These are phyloP conservation scores for Macaranga tanarius DNA, from an alignment of 441 rosid genomes.

Conservation along the genomic window DNA sequence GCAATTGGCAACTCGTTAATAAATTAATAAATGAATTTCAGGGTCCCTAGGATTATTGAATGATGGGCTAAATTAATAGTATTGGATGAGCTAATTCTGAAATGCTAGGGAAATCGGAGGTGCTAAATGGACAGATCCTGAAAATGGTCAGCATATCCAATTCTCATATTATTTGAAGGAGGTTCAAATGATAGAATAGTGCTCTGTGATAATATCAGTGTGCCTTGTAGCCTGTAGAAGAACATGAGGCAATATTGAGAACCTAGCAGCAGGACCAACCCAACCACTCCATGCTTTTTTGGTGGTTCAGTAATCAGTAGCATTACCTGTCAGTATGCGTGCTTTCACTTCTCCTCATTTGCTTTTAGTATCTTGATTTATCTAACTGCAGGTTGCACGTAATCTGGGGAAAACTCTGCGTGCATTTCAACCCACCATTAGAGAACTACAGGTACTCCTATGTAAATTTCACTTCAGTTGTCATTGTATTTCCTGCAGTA, in stretches of 20 bases:
- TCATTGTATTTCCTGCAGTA: slow-evolving; percentile 9
- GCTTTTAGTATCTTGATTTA: slow-evolving; percentile 14
- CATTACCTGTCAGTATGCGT: not conserved
- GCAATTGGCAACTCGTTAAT: not conserved
- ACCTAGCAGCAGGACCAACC: not conserved
- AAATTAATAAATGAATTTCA: not conserved
- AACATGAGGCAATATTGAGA: not conserved
- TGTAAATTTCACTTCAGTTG: slow-evolving; percentile 14
- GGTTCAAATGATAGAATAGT: not conserved
- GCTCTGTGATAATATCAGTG: not conserved
- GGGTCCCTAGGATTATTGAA: not conserved
- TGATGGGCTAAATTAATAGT: not conserved
- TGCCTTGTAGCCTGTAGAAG: not conserved
- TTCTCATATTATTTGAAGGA: not conserved
- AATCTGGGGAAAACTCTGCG: slow-evolving; percentile 89
- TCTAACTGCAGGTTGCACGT: slow-evolving; percentile 72
- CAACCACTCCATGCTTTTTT: not conserved
- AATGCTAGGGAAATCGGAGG: not conserved
- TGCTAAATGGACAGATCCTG: not conserved
- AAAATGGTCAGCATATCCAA: not conserved
- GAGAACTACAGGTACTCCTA: slow-evolving; percentile 73
- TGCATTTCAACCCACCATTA: slow-evolving; percentile 87
- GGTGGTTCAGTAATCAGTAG: slow-evolving; percentile 1
- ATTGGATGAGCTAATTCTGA: too few relatives aligned
- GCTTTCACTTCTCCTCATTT: slow-evolving; percentile 2